Base-by-base conservation (phyloP, 2,329 filamentous ascomycete species). In the Arthrobotrys musiformis region DNA sequence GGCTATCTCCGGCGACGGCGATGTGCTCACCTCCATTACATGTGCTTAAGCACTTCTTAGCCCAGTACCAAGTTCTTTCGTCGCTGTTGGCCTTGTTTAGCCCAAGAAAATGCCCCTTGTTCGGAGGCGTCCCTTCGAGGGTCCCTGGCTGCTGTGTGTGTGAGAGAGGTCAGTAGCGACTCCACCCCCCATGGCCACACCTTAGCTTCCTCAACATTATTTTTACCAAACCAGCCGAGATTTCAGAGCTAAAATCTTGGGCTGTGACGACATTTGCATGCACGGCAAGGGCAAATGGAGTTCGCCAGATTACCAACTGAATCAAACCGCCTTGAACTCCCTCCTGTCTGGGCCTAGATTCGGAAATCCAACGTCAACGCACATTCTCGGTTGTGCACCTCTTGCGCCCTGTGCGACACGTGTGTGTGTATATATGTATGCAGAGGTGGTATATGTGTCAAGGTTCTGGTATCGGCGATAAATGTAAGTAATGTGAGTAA, bases 31-130 rank as follows among this genome's bases (percentile, higher is more conserved):
- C 8, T 28, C 8, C 15, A 9, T 11, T 5, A 19, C 30, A 40
- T 58, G 30, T 58, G 54, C 54, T 40, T 58, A 58, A 58, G 54
- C 54, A 58, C 54, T 58, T 58, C 54, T 58, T 58, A 40, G 54
- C 33, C 54, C 54, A 26, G 26, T 58, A 58, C 54, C 54, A 58
- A 58, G 54, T 58, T 58, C 4, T 56, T 56, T 56, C 28, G 26
- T 35, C 33, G 50, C 50, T 33, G 50, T 15, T 58, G 15, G 19
- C 54, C 17, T n/a, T 24, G 54, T 26, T 40, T 40, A 22, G 17
- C 17, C 37, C 28, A 17, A n/a, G 6, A 28, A 35, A 30, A 52
- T n/a, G n/a, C 15, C 19, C 54, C 54, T 33, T 58, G 54, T 40
- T 26, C 17, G 5, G 54, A 40, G 54, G 54, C 33, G 54, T 58